Evolutionary conservation across 2,329 filamentous ascomycete species (phyloP).

Genomic region (Cladobotryum protrusum): DNA sequence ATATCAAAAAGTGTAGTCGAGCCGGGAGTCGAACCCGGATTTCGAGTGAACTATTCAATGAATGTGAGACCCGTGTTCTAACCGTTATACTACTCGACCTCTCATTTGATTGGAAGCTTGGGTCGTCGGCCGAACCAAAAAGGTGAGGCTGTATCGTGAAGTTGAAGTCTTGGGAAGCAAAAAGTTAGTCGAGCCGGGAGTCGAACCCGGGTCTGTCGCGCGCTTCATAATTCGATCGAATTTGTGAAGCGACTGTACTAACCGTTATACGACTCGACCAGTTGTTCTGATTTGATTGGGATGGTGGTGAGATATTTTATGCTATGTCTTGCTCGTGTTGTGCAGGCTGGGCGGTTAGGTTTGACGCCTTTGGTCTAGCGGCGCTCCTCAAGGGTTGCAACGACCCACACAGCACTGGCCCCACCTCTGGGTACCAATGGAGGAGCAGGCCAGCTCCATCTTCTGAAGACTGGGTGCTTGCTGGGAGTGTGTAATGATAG

Average conservation of each 20-base stretch:
- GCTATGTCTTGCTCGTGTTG: too few species aligned
- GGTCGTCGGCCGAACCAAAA: neutral
- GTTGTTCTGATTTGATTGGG: neutral
- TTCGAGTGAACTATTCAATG: neutral
- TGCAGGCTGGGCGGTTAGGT: too few species aligned
- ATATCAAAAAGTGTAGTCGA: slow-evolving; percentile 3
- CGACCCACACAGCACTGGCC: too few species aligned
- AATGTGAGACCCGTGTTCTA: slow-evolving; percentile 1
- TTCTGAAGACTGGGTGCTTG: too few species aligned
- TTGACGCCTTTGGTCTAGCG: too few species aligned
- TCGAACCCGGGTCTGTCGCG: slow-evolving; percentile 5
- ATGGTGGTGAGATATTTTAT: too few species aligned
- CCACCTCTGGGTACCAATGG: too few species aligned
- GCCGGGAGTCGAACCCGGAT: slow-evolving; percentile 6
- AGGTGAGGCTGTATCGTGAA: neutral
- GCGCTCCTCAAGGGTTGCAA: too few species aligned
- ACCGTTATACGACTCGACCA: slow-evolving; percentile 5
- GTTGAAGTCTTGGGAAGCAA: too few species aligned
- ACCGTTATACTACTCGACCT: slow-evolving; percentile 4
- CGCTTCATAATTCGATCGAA: neutral
- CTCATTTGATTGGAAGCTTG: neutral
- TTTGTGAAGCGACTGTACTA: neutral
- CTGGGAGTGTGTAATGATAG: too few species aligned
- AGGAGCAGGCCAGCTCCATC: too few species aligned
- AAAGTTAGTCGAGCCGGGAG: slow-evolving; percentile 6